Evolutionary conservation across 768 basidiomycete genomes (phyloP), one percentile per base, ranked within the genome.

Genomic region (Lactarius trivialis): DNA sequence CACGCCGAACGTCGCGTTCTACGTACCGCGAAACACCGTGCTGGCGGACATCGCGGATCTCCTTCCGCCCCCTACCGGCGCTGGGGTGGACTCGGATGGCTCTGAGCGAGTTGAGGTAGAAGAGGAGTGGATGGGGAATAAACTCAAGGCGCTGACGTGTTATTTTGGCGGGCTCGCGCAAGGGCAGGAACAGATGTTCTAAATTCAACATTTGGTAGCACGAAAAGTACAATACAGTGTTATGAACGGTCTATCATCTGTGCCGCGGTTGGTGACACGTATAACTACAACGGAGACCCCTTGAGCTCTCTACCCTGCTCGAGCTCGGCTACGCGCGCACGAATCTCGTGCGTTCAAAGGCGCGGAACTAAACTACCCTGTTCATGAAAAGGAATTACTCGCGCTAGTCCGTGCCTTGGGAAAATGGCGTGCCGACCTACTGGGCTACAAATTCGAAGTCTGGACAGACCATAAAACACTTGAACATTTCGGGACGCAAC

Each of bases 71-170:
- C n/a, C 33, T 8, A 48, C 49, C 30, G 61, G 17, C 8, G 28
- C 26, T n/a, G 26, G 19, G 7, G 50, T 15, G 4, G 53, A 7
- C 6, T 14, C 49, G 50, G 61, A 61, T 15, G 51, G 60, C 21
- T 56, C 54, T 41, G 91, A 93, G 73, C 78, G 73, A 73, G 81
- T 96, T 11, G 96, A 98, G 73, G 81, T 98, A 7, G 94, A 98
- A 71, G 96, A 98, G 73, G 92, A 92, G 72, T 98, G 93, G 94
- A 96, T 92, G 87, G 88, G 93, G 2, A 79, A 78, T 11, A 96
- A 96, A 76, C 74, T 98, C 49, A 98, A 98, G 71, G 96, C 95
- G 0, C 74, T 98, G 56, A 97, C 93, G 1, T 94, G 91, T 71
- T 96, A 97, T 72, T 97, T 88, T 73, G 96, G 96, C 7, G 92